phyloP scores from a whole-genome alignment of 257 asterid genomes.

The Ilex aquifolium region DNA sequence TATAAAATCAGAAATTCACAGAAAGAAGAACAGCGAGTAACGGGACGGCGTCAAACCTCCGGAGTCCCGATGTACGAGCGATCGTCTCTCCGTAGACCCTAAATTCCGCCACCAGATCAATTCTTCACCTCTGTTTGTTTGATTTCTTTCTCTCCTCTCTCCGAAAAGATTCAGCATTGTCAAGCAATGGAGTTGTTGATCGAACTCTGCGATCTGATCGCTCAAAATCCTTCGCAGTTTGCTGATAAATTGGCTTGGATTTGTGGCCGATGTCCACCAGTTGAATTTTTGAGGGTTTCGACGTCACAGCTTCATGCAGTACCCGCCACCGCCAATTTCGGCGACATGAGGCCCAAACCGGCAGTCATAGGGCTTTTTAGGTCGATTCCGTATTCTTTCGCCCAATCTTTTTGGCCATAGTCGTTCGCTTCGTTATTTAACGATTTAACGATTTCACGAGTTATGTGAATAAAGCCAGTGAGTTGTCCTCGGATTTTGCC shows the following conservation, averaged over 20 bases:
- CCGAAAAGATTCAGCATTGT: too few relatives aligned
- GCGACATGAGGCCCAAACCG: constrained; percentile 64
- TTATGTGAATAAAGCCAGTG: constrained; percentile 57
- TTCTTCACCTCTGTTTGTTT: too few relatives aligned
- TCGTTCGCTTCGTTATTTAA: constrained; percentile 58
- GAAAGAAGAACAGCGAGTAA: neutral
- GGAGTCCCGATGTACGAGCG: neutral
- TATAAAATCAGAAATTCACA: too few relatives aligned
- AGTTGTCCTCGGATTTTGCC: constrained; percentile 52
- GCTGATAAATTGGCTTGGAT: constrained; percentile 70
- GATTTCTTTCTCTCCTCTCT: too few relatives aligned
- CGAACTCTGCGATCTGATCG: constrained; percentile 87
- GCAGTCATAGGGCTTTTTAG: constrained; percentile 67
- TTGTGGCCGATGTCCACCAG: constrained; percentile 76
- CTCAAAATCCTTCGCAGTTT: constrained; percentile 55
- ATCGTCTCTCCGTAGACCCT: neutral
- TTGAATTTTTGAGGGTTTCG: constrained; percentile 62
- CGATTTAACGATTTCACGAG: constrained; percentile 50
- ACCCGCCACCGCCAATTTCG: constrained; percentile 53
- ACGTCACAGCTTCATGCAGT: constrained; percentile 84
- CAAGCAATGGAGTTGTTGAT: constrained; percentile 63
- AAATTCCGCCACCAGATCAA: too few relatives aligned
- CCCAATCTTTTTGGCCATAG: constrained; percentile 80
- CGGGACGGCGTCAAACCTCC: neutral
- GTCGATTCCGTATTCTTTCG: constrained; percentile 64